Evolutionary conservation across 2,329 filamentous ascomycete species (phyloP).

Genomic region (Pestalotiopsis sp.): DNA sequence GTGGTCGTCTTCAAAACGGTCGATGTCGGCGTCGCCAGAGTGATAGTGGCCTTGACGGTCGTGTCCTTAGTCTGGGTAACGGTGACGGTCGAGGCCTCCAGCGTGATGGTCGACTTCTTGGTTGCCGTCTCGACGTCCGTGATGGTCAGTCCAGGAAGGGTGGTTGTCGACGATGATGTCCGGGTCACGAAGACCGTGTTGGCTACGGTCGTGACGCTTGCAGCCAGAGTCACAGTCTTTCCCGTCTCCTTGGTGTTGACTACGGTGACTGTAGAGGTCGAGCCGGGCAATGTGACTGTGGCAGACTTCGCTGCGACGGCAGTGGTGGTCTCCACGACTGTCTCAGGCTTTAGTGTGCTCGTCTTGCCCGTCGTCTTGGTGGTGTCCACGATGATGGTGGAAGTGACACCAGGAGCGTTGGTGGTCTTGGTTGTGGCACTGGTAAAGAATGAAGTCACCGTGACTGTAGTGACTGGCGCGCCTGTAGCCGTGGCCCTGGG

Average conservation of each 20-base stretch:
- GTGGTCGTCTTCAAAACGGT: slow-evolving; percentile 7
- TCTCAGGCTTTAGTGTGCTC: slow-evolving; percentile 10
- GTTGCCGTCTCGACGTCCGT: slow-evolving; percentile 6
- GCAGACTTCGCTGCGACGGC: background rate
- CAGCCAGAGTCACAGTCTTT: slow-evolving; percentile 7
- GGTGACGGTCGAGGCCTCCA: slow-evolving; percentile 3
- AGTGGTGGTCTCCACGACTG: slow-evolving; percentile 5
- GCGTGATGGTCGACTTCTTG: background rate
- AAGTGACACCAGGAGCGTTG: slow-evolving; percentile 2
- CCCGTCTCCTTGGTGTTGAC: background rate
- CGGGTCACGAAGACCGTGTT: background rate
- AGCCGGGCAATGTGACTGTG: slow-evolving; percentile 19
- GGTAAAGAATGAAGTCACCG: slow-evolving; percentile 5
- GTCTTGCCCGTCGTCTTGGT: slow-evolving; percentile 10
- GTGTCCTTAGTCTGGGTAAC: slow-evolving; percentile 4
- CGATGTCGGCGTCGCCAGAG: slow-evolving; percentile 2
- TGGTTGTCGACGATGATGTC: slow-evolving; percentile 3
- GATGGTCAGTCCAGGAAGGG: slow-evolving; percentile 1
- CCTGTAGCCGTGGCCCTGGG: background rate
- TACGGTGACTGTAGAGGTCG: slow-evolving; percentile 18
- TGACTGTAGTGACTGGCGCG: slow-evolving; percentile 2
- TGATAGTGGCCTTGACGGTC: background rate
- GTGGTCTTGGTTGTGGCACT: slow-evolving; percentile 1
- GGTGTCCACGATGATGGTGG: background rate
- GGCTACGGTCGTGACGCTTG: background rate